Evolutionary conservation across 2,329 filamentous ascomycete species (phyloP).

Genomic region (Alternaria gaisen): DNA sequence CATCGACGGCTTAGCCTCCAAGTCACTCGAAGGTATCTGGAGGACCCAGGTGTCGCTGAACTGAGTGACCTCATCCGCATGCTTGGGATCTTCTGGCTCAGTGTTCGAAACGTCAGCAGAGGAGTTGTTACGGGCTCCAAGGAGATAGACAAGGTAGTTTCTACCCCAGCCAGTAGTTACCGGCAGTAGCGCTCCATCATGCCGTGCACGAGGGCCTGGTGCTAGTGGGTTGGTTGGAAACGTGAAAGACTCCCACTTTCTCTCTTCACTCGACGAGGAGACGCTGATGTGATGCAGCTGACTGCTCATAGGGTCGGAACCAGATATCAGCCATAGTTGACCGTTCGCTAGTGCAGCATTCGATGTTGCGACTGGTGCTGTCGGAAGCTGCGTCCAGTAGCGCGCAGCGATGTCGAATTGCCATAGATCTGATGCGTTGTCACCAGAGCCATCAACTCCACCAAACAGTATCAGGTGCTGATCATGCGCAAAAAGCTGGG

Average conservation of each 20-base stretch:
- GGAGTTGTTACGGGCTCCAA: constrained; percentile 42
- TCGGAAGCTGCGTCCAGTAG: constrained; percentile 37
- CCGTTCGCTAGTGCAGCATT: constrained; percentile 51
- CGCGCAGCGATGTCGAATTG: constrained; percentile 33
- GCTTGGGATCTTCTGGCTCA: constrained; percentile 14
- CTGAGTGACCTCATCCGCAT: constrained; percentile 30
- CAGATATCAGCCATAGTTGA: constrained; percentile 53
- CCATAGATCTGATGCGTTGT: constrained; percentile 39
- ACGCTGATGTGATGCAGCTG: constrained; percentile 40
- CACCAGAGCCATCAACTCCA: constrained; percentile 34
- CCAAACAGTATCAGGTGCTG: constrained; percentile 38
- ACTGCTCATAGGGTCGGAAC: constrained; percentile 42
- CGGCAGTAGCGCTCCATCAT: constrained; percentile 51
- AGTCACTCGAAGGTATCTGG: constrained; percentile 53
- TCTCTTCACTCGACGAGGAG: constrained; percentile 27
- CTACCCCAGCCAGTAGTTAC: constrained; percentile 56
- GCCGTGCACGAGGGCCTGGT: constrained; percentile 53
- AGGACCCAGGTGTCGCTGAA: constrained; percentile 57
- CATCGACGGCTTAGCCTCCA: constrained; percentile 34
- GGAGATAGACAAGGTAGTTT: constrained; percentile 56
- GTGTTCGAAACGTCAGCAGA: not conserved
- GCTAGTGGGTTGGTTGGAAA: constrained; percentile 56
- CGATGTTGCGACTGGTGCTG: constrained; percentile 39
- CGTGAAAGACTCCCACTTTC: constrained; percentile 51
- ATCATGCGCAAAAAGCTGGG: constrained; percentile 33